Base-by-base conservation (phyloP, 306 rosid genomes). In the Sicyos edulis region DNA sequence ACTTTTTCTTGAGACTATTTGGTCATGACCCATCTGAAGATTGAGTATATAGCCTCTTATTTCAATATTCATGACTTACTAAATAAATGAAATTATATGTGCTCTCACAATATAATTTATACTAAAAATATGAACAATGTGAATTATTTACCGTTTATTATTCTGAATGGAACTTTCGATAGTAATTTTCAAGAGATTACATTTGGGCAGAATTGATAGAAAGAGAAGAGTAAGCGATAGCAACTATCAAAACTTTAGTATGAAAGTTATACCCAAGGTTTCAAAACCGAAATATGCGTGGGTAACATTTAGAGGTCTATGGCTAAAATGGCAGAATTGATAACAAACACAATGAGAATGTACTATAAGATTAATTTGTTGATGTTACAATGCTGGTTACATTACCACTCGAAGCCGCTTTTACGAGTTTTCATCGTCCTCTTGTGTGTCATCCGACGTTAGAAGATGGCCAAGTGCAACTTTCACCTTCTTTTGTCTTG, bases 391-490 rank as follows among this genome's bases (percentile, higher is more conserved):
- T 65, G 53, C 11, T 10, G 54, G 56, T 47, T 45, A 44, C 20
- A 45, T 24, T 2, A 11, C 10, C 32, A 42, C 53, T 67, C 20
- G 0, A 67, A 0, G 0, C 37, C 45, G 5, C 56, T 2, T 47
- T 56, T 29, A 74, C n/a, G 58, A 59, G 59, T 61, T 50, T 74
- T 79, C 83, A 32, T 86, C 95, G 16, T 87, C 91, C 24, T 87
- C 98, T 63, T 75, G 68, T 53, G 49, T 49, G 70, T 93, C 96
- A 75, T 86, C 96, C 47, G 91, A 81, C 76, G 80, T 84, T 56
- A 84, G 79, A 56, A 93, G 93, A 83, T 93, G 98, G 77, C 80
- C 80, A 53, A 88, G 57, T 56, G 77, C 74, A 77, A 90, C 78
- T 78, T 75, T 83, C 0, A 85, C 80, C 83, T 84, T 93, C 58